These are phyloP conservation scores for Trametes cingulata DNA, from an alignment of 768 basidiomycete genomes.

Conservation along the genomic window DNA sequence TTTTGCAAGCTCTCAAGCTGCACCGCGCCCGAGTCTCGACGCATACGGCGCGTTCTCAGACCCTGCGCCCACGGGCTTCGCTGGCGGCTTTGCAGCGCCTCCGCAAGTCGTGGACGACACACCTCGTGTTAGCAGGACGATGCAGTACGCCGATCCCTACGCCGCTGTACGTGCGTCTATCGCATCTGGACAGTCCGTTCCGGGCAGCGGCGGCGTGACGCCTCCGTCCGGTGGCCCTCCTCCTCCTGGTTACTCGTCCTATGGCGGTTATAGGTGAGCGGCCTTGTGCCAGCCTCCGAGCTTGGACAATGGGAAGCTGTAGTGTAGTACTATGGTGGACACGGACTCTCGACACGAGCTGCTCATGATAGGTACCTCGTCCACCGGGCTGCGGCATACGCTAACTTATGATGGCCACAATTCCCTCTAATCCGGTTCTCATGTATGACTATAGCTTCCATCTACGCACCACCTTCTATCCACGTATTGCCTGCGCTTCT, in stretches of 20 bases:
- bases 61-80: slow-evolving; percentile 76
- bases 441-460: slow-evolving; percentile 23
- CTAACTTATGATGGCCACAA: slow-evolving; percentile 24
- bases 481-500: slow-evolving; percentile 7
- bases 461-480: slow-evolving; percentile 10
- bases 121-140: slow-evolving; percentile 78
- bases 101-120: slow-evolving; percentile 36
- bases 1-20: slow-evolving; percentile 25
- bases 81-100: slow-evolving; percentile 40
- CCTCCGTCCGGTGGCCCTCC: slow-evolving; percentile 18
- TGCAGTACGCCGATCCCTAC: slow-evolving; percentile 91
- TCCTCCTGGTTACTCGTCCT: slow-evolving; percentile 19
- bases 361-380: neutral
- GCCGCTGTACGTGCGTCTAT: slow-evolving; percentile 67
- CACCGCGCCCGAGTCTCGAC: slow-evolving; percentile 65
- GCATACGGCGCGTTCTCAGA: slow-evolving; percentile 91
- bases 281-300: neutral
- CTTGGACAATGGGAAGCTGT: neutral
- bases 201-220: slow-evolving; percentile 4
- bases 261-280: slow-evolving; percentile 19
- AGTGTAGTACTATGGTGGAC: slow-evolving; percentile 10
- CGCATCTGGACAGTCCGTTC: slow-evolving; percentile 4
- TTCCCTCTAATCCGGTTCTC: slow-evolving; percentile 13
- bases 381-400: slow-evolving; percentile 4
- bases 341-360: slow-evolving; percentile 10